Percentiles rank a stretch among this genome's conserved stretches.
Conservation (phyloP, 192 early-diverging fungal species). For the Chytriomyces sp. region DNA sequence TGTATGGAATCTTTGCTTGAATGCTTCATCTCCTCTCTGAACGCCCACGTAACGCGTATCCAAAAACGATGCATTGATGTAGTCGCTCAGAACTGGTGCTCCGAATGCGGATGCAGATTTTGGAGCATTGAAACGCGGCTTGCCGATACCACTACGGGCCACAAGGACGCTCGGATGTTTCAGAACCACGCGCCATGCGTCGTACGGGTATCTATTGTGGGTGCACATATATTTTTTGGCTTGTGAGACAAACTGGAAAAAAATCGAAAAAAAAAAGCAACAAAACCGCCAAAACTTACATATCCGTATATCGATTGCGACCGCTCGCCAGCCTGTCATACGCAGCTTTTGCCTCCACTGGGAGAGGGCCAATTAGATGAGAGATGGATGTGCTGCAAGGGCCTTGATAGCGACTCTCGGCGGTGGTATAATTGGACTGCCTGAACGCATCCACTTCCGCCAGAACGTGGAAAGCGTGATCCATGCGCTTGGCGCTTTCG, state of each 20-base stretch:
- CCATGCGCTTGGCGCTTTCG: neutral
- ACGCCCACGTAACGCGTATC: slow-evolving; percentile 20
- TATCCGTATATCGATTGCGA: slow-evolving; percentile 56
- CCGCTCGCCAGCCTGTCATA: neutral
- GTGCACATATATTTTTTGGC: too few species aligned
- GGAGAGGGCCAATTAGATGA: neutral
- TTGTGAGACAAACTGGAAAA: too few species aligned
- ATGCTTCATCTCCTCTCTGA: neutral
- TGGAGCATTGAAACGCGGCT: neutral
- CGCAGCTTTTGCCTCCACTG: slow-evolving; percentile 5
- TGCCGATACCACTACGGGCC: neutral
- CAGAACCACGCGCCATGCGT: slow-evolving; percentile 50
- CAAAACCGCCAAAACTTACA: slow-evolving; percentile 2
- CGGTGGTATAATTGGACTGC: neutral
- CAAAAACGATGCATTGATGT: slow-evolving; percentile 87
- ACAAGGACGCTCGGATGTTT: slow-evolving; percentile 17
- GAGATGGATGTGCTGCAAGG: too few species aligned
- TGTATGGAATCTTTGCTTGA: neutral
- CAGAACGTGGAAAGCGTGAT: slow-evolving; percentile 8
- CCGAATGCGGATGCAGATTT: neutral
- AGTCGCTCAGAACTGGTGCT: slow-evolving; percentile 54
- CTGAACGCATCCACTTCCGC: slow-evolving; percentile 21
- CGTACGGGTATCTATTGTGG: slow-evolving; percentile 45
- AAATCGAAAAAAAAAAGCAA: too few species aligned
- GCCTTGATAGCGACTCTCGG: neutral